phyloP scores from a whole-genome alignment of 331 rosid genomes.

The Malus hybrid region DNA sequence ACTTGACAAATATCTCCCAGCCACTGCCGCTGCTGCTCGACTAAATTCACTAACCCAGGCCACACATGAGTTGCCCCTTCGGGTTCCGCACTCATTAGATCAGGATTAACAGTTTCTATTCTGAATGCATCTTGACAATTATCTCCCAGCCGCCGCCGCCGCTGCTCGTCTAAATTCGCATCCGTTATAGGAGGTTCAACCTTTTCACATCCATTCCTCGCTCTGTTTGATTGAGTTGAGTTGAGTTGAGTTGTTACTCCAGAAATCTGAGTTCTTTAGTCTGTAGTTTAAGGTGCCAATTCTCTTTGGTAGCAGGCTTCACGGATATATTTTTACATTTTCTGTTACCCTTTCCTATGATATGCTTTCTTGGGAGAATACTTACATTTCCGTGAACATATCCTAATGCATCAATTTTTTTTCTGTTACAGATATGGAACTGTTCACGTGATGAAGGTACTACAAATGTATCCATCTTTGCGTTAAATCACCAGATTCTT shows the following conservation, averaged over 20 bases:
- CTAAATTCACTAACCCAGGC: no score
- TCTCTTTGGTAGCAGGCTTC: not conserved
- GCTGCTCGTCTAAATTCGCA: no score
- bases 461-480: not conserved
- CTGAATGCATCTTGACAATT: no score
- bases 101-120: no score
- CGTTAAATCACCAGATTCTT: not conserved
- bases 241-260: not conserved
- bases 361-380: not conserved
- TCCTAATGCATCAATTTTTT: constrained; percentile 30
- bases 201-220: not conserved
- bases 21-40: no score
- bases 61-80: no score
- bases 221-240: not conserved
- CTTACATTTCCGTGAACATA: constrained; percentile 6
- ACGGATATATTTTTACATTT: not conserved
- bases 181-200: no score
- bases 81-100: no score
- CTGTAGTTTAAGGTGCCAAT: not conserved
- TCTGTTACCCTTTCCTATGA: not conserved
- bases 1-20: no score
- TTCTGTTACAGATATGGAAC: constrained; percentile 88
- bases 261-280: not conserved
- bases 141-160: no score
- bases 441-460: constrained; percentile 93